Conservation (phyloP, 2,329 filamentous ascomycete genomes). For the Trichophaea hybrida region DNA sequence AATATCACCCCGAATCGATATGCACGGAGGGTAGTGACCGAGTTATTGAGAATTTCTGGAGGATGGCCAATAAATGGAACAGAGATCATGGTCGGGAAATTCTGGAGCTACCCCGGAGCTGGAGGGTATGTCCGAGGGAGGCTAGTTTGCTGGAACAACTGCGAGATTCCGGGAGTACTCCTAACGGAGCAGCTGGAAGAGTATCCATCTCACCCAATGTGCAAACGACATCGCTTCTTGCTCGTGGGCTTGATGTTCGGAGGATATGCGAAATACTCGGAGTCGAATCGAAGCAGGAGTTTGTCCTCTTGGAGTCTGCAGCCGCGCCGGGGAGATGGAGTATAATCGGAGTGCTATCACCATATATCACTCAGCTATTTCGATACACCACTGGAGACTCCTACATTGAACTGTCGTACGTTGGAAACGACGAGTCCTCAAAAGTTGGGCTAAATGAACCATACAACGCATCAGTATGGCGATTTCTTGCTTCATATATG, state of each 20-base stretch:
- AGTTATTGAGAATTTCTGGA: slow-evolving; percentile 65
- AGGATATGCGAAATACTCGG: slow-evolving; percentile 25
- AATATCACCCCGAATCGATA: slow-evolving; percentile 82
- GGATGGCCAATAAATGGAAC: slow-evolving; percentile 48
- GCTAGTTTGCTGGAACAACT: slow-evolving; percentile 17
- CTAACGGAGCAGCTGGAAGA: neutral
- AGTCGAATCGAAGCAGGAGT: slow-evolving; percentile 18
- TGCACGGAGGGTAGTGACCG: slow-evolving; percentile 57
- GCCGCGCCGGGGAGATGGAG: slow-evolving; percentile 49
- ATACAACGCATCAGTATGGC: slow-evolving; percentile 31
- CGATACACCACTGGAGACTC: slow-evolving; percentile 43
- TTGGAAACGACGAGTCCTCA: neutral
- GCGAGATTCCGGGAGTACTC: neutral
- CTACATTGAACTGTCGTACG: slow-evolving; percentile 28
- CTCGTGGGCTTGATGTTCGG: slow-evolving; percentile 3
- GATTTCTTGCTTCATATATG: slow-evolving; percentile 33
- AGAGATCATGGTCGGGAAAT: slow-evolving; percentile 21
- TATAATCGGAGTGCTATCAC: slow-evolving; percentile 52
- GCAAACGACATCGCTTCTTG: slow-evolving; percentile 6
- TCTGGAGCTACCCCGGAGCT: slow-evolving; percentile 27
- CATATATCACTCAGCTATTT: slow-evolving; percentile 43
- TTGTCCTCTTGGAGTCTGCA: slow-evolving; percentile 26
- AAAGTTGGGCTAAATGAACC: neutral
- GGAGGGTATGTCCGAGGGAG: slow-evolving; percentile 18
- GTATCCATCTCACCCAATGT: neutral